These are phyloP conservation scores for Tylopilus sp. DNA, from an alignment of 1,284 basidiomycete genomes.

Conservation along the genomic window DNA sequence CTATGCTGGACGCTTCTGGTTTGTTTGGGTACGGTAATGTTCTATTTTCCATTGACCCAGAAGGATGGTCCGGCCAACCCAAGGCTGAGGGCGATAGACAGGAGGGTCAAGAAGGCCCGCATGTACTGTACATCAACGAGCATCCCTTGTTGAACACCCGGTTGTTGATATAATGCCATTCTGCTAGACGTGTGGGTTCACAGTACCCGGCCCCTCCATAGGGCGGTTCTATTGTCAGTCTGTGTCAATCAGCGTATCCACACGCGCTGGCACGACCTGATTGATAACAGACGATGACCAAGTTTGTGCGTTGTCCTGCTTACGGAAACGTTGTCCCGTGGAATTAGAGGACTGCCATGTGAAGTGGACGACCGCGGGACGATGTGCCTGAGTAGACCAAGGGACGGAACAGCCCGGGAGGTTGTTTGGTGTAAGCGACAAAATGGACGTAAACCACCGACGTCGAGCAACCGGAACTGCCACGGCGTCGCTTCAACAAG, in stretches of 20 bases:
- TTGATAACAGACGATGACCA: too few relatives aligned
- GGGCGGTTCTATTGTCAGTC: background rate
- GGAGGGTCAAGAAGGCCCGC: constrained; percentile 24
- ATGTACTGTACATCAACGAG: constrained; percentile 72
- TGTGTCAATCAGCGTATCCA: background rate
- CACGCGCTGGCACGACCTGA: too few relatives aligned
- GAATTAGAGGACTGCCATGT: background rate
- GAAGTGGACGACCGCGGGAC: too few relatives aligned
- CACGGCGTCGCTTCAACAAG: too few relatives aligned
- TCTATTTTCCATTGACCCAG: constrained; percentile 48
- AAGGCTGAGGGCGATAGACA: constrained; percentile 15
- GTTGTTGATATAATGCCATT: constrained; percentile 47
- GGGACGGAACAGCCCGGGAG: too few relatives aligned
- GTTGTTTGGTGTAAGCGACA: background rate
- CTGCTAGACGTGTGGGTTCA: background rate
- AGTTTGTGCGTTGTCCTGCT: background rate
- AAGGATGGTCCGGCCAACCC: constrained; percentile 32
- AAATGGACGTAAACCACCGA: background rate
- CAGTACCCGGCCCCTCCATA: background rate
- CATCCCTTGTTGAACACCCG: constrained; percentile 74
- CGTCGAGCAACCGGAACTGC: background rate
- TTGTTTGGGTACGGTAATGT: constrained; percentile 46
- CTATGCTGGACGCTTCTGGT: constrained; percentile 53
- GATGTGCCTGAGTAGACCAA: too few relatives aligned
- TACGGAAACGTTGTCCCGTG: background rate